Percentiles rank a stretch among this genome's conserved stretches.
Conservation (phyloP, 73 alveolate genomes). For the Tetrahymena borealis region DNA sequence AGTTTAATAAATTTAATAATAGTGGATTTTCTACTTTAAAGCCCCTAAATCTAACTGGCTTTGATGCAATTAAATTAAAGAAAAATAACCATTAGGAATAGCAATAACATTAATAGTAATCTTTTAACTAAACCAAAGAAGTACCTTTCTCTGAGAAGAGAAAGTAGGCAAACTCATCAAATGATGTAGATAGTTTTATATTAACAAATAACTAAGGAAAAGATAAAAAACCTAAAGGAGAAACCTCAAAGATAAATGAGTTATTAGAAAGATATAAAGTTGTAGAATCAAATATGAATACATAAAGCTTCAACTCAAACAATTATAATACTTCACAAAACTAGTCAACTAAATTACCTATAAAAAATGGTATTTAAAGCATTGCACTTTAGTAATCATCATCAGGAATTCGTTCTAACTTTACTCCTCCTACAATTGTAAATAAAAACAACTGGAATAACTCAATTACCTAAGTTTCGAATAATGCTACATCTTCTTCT, state of each 20-base stretch:
- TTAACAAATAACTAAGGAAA: neutral
- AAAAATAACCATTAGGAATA: neutral
- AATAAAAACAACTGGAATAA: neutral
- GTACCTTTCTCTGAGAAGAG: neutral
- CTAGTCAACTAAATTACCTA: too few relatives aligned
- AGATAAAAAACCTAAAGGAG: neutral
- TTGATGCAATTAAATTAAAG: neutral
- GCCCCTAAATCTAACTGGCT: neutral
- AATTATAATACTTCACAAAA: neutral
- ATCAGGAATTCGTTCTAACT: neutral
- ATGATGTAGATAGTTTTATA: neutral
- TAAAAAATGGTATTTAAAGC: too few relatives aligned
- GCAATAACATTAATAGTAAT: neutral
- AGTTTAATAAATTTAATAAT: neutral
- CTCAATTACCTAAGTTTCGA: neutral
- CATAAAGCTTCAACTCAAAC: neutral
- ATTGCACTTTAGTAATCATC: neutral
- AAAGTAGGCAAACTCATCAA: neutral
- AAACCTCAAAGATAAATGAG: neutral
- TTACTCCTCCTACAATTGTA: neutral
- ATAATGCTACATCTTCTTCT: neutral
- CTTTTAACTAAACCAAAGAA: too few relatives aligned
- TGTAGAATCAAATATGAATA: neutral
- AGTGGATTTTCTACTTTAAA: neutral
- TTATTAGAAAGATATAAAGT: neutral